A percentile compares a stretch with the other conserved stretches of the same genome.
Evolutionary conservation across 2,329 filamentous ascomycete genomes (phyloP).

Genomic region (Trichoderma sp.): DNA sequence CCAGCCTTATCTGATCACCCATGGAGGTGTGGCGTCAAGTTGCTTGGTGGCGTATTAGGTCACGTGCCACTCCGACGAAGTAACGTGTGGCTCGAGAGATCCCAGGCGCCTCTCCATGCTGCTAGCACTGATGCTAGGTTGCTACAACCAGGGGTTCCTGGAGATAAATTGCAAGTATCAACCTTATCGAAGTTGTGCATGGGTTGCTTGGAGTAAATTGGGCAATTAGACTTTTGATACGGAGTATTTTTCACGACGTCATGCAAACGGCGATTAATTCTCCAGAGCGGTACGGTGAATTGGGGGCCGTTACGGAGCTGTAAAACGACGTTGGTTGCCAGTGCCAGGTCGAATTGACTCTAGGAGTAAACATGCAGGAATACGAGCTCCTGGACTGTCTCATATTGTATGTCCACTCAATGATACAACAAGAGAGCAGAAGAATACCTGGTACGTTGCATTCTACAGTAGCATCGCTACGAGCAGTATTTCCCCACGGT

Average conservation of each 20-base stretch:
- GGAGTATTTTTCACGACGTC: neutral
- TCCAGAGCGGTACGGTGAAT: neutral
- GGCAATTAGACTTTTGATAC: neutral
- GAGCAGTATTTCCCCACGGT: neutral
- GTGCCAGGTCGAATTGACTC: neutral
- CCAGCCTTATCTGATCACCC: constrained; percentile 25
- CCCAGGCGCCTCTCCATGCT: neutral
- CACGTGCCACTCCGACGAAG: neutral
- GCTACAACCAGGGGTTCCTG: neutral
- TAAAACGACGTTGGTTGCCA: too few species aligned
- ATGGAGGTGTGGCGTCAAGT: neutral
- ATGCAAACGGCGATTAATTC: neutral
- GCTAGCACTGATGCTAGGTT: neutral
- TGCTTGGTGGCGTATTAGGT: neutral
- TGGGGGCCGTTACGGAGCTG: neutral
- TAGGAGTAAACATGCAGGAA: neutral
- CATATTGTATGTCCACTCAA: neutral
- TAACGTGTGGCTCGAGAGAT: neutral
- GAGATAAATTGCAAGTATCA: neutral
- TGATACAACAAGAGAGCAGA: neutral
- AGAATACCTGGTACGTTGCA: neutral
- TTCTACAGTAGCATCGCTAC: neutral
- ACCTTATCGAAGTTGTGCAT: neutral
- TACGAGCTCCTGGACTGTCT: neutral
- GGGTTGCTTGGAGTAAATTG: neutral